Conservation (phyloP, 768 basidiomycete genomes). For the Pisolithus marmoratus region DNA sequence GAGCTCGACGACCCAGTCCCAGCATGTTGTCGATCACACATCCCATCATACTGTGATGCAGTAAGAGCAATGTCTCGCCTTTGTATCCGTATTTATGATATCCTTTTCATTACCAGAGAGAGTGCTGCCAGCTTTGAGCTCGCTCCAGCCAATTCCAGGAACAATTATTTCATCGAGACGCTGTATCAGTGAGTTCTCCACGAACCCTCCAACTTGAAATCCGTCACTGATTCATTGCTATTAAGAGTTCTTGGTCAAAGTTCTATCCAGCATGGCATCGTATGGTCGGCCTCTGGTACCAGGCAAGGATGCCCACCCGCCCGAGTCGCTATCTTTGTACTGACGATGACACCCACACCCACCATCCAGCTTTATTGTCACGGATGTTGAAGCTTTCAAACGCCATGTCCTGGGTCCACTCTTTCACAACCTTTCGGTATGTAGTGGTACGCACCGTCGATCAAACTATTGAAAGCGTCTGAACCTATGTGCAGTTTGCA, state of each 20-base stretch:
- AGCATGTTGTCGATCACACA: neutral
- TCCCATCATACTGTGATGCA: slow-evolving; percentile 1
- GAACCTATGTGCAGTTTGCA: neutral
- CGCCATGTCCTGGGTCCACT: neutral
- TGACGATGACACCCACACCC: neutral
- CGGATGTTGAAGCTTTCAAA: slow-evolving; percentile 3
- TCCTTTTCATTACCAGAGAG: neutral
- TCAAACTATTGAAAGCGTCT: neutral
- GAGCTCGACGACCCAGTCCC: neutral
- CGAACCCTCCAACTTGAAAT: neutral
- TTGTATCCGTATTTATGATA: neutral
- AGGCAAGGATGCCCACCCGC: neutral
- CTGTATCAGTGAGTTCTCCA: neutral
- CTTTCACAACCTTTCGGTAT: slow-evolving; percentile 1
- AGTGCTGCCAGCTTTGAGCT: neutral
- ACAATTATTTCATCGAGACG: neutral
- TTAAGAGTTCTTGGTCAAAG: neutral
- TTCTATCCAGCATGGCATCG: neutral
- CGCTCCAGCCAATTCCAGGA: neutral
- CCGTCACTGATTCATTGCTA: neutral
- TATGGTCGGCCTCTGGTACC: neutral
- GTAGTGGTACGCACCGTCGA: neutral
- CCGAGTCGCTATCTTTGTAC: neutral
- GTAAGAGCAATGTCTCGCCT: slow-evolving; percentile 9
- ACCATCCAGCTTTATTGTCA: neutral